Evolutionary conservation across 345 rosid species (phyloP).

Genomic region (Eucalyptus cloeziana): DNA sequence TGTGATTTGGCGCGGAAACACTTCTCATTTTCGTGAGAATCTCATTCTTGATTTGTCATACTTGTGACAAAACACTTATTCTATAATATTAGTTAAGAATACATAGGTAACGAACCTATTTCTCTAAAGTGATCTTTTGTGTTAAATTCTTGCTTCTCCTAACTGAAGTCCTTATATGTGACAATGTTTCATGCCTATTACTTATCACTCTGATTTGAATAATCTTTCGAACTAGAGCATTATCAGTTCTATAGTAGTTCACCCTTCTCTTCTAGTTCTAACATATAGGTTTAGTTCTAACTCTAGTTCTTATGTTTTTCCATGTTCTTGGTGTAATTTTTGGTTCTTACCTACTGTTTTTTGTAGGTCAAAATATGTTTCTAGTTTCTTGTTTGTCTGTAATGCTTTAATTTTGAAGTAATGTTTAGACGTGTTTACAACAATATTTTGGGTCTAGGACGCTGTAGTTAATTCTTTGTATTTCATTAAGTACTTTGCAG

Average conservation of each 20-base stretch:
- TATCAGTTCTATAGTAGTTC: neutral
- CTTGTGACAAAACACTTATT: neutral
- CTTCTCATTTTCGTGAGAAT: neutral
- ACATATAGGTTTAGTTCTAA: neutral
- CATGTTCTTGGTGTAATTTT: neutral
- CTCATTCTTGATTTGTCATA: neutral
- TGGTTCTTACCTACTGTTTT: neutral
- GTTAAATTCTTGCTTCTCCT: neutral
- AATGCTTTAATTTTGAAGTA: neutral
- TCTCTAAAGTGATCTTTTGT: neutral
- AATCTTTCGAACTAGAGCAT: neutral
- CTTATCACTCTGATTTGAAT: neutral
- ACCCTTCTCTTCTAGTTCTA: neutral
- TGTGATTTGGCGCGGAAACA: neutral
- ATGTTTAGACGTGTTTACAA: neutral
- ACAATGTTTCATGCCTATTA: neutral
- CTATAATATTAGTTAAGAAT: neutral
- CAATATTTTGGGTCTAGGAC: neutral
- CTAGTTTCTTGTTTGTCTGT: neutral
- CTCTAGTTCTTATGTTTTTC: neutral
- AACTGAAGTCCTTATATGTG: neutral
- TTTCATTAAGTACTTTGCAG: neutral
- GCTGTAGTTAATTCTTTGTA: neutral
- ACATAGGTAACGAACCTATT: neutral
- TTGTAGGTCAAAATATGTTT: neutral